Base-by-base conservation (phyloP, 2,329 filamentous ascomycete genomes). In the Xylariaceae sp. region DNA sequence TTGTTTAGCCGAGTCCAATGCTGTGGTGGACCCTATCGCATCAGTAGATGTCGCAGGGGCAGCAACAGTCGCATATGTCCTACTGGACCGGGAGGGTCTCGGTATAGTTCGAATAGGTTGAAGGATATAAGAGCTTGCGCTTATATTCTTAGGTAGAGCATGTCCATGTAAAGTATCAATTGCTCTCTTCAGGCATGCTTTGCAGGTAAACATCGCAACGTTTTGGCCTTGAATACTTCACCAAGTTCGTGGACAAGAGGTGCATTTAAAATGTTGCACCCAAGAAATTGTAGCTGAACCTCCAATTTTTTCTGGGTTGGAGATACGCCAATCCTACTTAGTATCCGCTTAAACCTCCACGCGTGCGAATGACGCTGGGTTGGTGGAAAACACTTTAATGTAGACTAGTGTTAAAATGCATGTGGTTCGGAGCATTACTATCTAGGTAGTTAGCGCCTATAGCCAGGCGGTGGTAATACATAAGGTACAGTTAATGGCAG, bases 191-290 rank as follows among this genome's bases (percentile, higher is more conserved):
- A 69, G 61, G 45, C 75, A 77, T 33, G 68, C 65, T 57, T 67
- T 65, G 53, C 74, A 77, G 45, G 72, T 64, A 50, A 71, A 72
- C 75, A 77, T 77, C 30, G 46, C 61, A 47, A 33, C 41, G 52
- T 32, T 21, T 41, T 23, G 16, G 26, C 26, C 20, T 43, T 18
- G 41, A 2, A 29, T 55, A 33, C 49, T 13, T 23, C 15, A 42
- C 43, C 21, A 15, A 47, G 27, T 46, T 36, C 55, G 21, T 16
- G 24, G 40, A n/a, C 29, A 18, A 30, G 40, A 29, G 35, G 42
- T 36, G 53, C 53, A 56, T 49, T 49, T 10, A n/a, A 46, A 4
- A 42, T 35, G 26, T 27, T 40, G 33, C 39, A 24, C 18, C 36
- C 13, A 16, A 43, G 52, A 49, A 49, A n/a, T n/a, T n/a, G n/a